Conservation (phyloP, 2,329 filamentous ascomycete genomes). For the Apiospora arundinis region DNA sequence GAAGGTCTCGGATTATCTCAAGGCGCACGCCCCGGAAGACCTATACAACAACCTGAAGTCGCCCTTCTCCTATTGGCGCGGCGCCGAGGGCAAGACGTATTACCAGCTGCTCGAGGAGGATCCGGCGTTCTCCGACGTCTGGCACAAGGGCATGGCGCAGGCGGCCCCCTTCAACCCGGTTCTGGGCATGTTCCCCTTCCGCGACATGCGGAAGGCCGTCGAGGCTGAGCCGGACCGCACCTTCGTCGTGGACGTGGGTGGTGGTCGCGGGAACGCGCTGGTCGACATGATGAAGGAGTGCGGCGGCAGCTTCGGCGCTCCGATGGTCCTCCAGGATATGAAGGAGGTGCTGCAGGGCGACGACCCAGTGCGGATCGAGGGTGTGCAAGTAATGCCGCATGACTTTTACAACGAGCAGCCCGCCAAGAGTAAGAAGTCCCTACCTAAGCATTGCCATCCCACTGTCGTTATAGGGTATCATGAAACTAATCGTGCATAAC, state of each 20-base stretch:
- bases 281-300: constrained; percentile 39
- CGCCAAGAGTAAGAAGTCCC: constrained; percentile 15
- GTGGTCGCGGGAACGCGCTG: constrained; percentile 40
- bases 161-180: constrained; percentile 43
- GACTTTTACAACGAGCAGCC: constrained; percentile 19
- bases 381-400: constrained; percentile 3
- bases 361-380: constrained; percentile 11
- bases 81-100: constrained; percentile 43
- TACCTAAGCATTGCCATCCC: not conserved
- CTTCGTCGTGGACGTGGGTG: constrained; percentile 41
- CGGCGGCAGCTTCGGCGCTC: constrained; percentile 33
- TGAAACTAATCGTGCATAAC: too few species aligned
- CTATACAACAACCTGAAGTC: constrained; percentile 41
- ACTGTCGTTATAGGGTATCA: too few species aligned
- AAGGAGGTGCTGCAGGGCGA: constrained; percentile 41
- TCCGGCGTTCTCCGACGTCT: constrained; percentile 39
- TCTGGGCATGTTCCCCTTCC: constrained; percentile 44
- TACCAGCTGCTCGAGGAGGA: constrained; percentile 42
- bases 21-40: constrained; percentile 39
- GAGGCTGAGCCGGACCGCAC: constrained; percentile 37
- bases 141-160: constrained; percentile 41
- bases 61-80: constrained; percentile 40
- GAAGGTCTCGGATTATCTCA: constrained; percentile 37
- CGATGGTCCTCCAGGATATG: constrained; percentile 43
- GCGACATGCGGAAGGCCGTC: constrained; percentile 37